phyloP scores from a whole-genome alignment of 2,329 filamentous ascomycete genomes.

The Colletotrichum siamense region DNA sequence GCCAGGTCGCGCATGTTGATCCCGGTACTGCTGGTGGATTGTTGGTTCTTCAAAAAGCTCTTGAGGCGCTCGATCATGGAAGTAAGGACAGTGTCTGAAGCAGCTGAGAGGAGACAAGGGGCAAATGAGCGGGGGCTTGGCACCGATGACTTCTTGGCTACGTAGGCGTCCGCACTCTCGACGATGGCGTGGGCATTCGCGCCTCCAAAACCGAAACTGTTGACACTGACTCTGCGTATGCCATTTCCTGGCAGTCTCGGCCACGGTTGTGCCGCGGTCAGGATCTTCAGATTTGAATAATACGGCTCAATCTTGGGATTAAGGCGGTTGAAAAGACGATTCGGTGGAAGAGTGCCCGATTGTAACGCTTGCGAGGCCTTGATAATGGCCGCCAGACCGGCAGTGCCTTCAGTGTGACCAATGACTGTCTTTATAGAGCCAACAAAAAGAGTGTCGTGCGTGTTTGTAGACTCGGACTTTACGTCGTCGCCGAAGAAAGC shows the following conservation, averaged over 20 bases:
- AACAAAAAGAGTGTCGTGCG: conserved; percentile 30
- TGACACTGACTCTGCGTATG: neutral
- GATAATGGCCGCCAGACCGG: conserved; percentile 31
- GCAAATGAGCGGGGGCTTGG: neutral
- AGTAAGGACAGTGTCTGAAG: neutral
- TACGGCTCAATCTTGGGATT: conserved; percentile 32
- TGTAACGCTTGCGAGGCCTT: conserved; percentile 27
- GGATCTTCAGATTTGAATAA: conserved; percentile 23
- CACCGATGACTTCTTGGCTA: neutral
- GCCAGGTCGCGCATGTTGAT: neutral
- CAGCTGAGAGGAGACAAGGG: neutral
- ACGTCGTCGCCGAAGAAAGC: neutral
- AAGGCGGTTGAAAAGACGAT: conserved; percentile 32
- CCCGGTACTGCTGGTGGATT: neutral
- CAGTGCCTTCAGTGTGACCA: conserved; percentile 31
- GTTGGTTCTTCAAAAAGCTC: neutral
- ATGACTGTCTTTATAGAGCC: conserved; percentile 34
- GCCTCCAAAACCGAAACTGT: conserved; percentile 49
- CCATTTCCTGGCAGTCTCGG: neutral
- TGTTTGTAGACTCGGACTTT: neutral
- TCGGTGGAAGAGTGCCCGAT: conserved; percentile 30
- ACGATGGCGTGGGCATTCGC: conserved; percentile 49
- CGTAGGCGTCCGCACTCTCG: neutral
- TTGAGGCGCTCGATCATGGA: neutral
- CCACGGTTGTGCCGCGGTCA: conserved; percentile 19